Percentiles rank a stretch among this genome's conserved stretches.
phyloP scores from a whole-genome alignment of 768 basidiomycete genomes.

The Termitomyces sp. region DNA sequence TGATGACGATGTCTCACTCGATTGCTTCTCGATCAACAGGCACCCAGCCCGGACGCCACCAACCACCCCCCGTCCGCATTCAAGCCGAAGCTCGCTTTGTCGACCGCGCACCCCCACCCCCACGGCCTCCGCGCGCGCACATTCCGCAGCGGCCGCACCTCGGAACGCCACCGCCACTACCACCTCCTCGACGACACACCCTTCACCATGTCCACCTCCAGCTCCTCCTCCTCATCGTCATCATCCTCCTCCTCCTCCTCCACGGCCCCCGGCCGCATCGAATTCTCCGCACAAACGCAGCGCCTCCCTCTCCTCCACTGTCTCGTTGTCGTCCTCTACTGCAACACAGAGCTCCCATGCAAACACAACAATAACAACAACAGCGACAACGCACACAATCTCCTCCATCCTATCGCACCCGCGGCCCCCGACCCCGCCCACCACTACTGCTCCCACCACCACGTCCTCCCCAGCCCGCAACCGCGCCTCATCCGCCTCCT shows the following conservation, averaged over 20 bases:
- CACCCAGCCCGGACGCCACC: background rate
- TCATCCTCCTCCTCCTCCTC: background rate
- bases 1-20: too few relatives aligned
- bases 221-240: conserved; percentile 1
- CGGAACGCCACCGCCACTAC: conserved; percentile 1
- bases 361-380: too few relatives aligned
- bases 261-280: background rate
- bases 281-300: conserved; percentile 14
- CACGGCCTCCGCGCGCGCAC: background rate
- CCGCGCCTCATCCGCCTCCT: conserved; percentile 13
- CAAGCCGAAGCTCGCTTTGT: background rate
- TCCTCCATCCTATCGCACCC: too few relatives aligned
- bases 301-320: conserved; percentile 10
- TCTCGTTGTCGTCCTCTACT: too few relatives aligned
- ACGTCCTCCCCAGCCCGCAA: background rate
- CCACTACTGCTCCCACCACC: too few relatives aligned
- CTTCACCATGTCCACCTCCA: background rate
- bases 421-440: too few relatives aligned
- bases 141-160: background rate
- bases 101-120: background rate
- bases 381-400: too few relatives aligned
- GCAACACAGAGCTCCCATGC: too few relatives aligned
- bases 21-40: background rate
- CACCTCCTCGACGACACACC: background rate
- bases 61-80: too few relatives aligned